Base-by-base conservation (phyloP, 345 rosid genomes). In the Lenwebbia sp. region DNA sequence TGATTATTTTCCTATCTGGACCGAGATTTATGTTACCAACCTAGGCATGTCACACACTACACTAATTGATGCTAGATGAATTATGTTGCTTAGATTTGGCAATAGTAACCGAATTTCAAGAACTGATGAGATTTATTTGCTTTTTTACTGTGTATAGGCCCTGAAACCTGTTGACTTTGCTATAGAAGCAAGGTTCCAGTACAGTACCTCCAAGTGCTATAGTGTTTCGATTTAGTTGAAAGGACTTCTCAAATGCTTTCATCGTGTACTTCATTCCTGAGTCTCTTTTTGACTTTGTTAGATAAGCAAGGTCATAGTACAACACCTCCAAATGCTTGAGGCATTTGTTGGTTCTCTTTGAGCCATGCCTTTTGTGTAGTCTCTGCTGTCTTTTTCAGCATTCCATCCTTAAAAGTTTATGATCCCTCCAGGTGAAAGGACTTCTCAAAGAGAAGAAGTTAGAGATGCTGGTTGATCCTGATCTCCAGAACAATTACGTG, bases 381-480 rank as follows among this genome's bases (percentile, higher is more conserved):
- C 26, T 83, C 58, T 52, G 56, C 84, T 41, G 44, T 83, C 19
- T 33, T 54, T 56, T 83, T 54, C 44, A 28, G 84, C 84, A 5
- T n/a, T 33, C 84, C 56, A 28, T 70, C 26, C 47, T 70, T 37
- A 70, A 70, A 70, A 70, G 47, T 70, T 15, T 86, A 85, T 56
- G 5, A 55, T 49, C 57, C 75, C 47, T 81, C 65, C 93, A 97
- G 99, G 99, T 97, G 81, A 97, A 96, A 96, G 98, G 99, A 37
- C 95, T 96, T 84, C 86, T 97, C 86, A 97, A 97, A 92, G 99
- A 94, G 94, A 97, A 92, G 90, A 96, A 95, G 89, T 86, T 97
- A 84, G 99, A 96, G 90, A 93, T 96, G 98, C 89, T 97, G 81
- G 99, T 97, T 9, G 99, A 97, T 88, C 98, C 99, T 25, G 99